Conservation (phyloP, 2,329 filamentous ascomycete species). For the Pseudogymnoascus sp. region DNA sequence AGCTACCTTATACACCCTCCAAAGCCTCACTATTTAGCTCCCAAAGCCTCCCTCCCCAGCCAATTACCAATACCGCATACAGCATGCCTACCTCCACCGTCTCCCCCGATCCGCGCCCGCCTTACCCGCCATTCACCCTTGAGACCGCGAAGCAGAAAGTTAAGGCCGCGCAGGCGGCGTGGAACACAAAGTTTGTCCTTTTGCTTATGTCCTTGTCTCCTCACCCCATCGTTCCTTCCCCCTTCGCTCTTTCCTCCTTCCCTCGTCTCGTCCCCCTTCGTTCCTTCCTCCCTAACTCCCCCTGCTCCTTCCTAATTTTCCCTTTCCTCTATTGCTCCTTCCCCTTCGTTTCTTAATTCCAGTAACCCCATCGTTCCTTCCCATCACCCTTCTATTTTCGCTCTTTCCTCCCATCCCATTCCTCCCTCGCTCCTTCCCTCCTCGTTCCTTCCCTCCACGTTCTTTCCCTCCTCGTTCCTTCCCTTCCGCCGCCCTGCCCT, state of each 20-base stretch:
- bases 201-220: constrained; percentile 39
- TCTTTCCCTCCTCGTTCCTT: not conserved
- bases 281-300: not conserved
- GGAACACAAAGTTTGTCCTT: constrained; percentile 61
- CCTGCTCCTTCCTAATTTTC: not conserved
- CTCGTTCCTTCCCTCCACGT: not conserved
- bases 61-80: not conserved
- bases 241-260: not conserved
- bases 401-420: not conserved
- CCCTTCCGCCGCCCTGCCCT: not conserved
- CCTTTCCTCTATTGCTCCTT: not conserved
- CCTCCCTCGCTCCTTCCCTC: not conserved
- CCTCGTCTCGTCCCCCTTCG: not conserved
- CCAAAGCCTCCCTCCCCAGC: not conserved
- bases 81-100: constrained; percentile 14
- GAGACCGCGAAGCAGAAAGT: constrained; percentile 69
- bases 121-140: constrained; percentile 65
- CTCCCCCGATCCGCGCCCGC: constrained; percentile 27
- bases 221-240: constrained; percentile 40
- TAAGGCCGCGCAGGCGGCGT: constrained; percentile 73
- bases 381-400: not conserved
- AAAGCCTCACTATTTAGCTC: not conserved
- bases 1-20: not conserved
- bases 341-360: not conserved
- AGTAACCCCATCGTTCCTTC: not conserved